These are phyloP conservation scores for Sphaerulina musiva DNA, from an alignment of 2,329 filamentous ascomycete species.

Conservation along the genomic window DNA sequence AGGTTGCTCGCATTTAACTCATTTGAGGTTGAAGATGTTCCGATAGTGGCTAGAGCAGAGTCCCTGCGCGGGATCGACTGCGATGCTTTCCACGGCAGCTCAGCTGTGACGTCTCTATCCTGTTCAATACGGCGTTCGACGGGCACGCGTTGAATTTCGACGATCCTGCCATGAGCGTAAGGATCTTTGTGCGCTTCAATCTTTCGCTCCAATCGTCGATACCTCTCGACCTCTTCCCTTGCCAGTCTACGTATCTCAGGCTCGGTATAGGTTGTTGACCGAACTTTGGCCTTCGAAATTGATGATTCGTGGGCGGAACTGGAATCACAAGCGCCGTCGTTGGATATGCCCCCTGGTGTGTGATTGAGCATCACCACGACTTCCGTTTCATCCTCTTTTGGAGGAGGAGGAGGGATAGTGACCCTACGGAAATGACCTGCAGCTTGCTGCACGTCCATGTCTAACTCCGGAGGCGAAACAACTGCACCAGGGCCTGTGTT, in stretches of 20 bases:
- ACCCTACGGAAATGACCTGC: neutral
- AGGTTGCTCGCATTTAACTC: neutral
- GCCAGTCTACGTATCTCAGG: conserved; percentile 30
- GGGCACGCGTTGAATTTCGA: conserved; percentile 19
- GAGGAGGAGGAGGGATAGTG: conserved; percentile 13
- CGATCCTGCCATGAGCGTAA: conserved; percentile 30
- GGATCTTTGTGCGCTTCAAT: conserved; percentile 28
- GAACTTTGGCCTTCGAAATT: neutral
- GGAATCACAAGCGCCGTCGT: neutral
- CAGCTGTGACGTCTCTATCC: conserved; percentile 15
- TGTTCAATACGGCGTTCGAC: conserved; percentile 24
- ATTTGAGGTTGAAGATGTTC: neutral
- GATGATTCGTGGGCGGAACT: neutral
- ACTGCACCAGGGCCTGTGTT: neutral
- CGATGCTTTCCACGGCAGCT: conserved; percentile 15
- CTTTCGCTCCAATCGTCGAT: conserved; percentile 32
- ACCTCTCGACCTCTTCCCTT: conserved; percentile 32
- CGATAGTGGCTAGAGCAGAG: neutral
- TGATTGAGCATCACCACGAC: neutral
- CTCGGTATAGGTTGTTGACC: conserved; percentile 4
- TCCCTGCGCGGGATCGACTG: conserved; percentile 5
- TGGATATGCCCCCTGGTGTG: neutral
- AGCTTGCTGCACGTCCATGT: neutral
- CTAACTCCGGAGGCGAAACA: neutral
- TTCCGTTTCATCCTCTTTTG: neutral